phyloP scores from a whole-genome alignment of 495 filamentous ascomycete genomes.

The Pyrenopolyporus hunteri region DNA sequence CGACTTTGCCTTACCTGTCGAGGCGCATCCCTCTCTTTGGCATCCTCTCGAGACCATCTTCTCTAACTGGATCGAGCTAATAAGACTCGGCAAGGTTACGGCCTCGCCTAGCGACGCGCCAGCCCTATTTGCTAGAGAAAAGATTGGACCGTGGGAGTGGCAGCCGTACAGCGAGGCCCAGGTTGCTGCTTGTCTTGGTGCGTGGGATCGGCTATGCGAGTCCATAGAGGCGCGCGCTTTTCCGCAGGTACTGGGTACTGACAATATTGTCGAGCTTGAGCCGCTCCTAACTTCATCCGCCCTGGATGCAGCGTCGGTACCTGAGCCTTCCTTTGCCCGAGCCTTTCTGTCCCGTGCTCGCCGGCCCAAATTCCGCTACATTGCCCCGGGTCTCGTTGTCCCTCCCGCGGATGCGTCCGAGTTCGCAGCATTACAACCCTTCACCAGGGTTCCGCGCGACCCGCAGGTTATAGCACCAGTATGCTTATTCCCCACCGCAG shows the following conservation, averaged over 20 bases:
- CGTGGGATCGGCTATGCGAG: slow-evolving; percentile 29
- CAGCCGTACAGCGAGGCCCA: slow-evolving; percentile 33
- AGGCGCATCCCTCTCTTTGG: slow-evolving; percentile 38
- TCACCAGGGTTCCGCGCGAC: slow-evolving; percentile 27
- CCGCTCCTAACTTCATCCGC: slow-evolving; percentile 34
- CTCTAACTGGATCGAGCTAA: slow-evolving; percentile 46
- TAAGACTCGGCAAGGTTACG: slow-evolving; percentile 42
- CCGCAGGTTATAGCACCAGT: slow-evolving; percentile 27
- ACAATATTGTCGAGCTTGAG: background rate
- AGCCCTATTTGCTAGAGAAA: slow-evolving; percentile 21
- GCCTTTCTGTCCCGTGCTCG: slow-evolving; percentile 40
- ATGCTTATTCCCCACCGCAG: slow-evolving; percentile 38
- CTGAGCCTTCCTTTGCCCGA: slow-evolving; percentile 43
- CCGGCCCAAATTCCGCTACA: slow-evolving; percentile 42
- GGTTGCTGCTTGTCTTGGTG: slow-evolving; percentile 18
- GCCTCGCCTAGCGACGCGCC: slow-evolving; percentile 25
- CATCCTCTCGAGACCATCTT: slow-evolving; percentile 49
- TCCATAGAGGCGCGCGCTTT: slow-evolving; percentile 32
- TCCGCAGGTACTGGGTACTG: background rate
- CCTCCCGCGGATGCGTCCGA: slow-evolving; percentile 36
- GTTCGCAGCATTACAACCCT: slow-evolving; percentile 37
- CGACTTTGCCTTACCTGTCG: slow-evolving; percentile 22
- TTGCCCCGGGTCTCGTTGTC: slow-evolving; percentile 47
- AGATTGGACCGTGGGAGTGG: slow-evolving; percentile 37
- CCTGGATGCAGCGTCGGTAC: slow-evolving; percentile 43